These are phyloP conservation scores for Pythium biforme DNA, from an alignment of 352 stramenopile genomes.

Conservation along the genomic window DNA sequence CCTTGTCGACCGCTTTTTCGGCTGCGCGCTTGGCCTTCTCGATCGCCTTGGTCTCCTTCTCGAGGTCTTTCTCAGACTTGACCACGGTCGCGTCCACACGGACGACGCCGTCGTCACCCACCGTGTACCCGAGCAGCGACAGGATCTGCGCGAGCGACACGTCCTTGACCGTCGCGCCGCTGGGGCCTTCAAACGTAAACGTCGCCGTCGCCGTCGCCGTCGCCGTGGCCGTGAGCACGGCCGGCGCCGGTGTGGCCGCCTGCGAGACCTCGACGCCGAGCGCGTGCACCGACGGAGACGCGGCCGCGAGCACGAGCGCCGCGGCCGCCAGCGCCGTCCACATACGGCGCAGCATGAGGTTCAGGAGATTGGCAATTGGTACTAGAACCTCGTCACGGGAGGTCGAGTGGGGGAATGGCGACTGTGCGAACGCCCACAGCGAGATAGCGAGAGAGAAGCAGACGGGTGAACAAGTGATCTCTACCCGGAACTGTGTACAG, in stretches of 20 bases:
- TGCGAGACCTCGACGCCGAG: not conserved
- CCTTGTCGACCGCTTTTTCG: slow-evolving; percentile 16
- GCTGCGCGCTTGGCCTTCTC: slow-evolving; percentile 20
- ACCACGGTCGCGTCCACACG: slow-evolving; percentile 10
- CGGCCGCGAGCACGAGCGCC: not conserved
- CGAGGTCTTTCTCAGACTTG: slow-evolving; percentile 9
- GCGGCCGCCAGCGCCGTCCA: slow-evolving; percentile 6
- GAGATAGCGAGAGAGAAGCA: not conserved
- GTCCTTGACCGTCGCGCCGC: slow-evolving; percentile 7
- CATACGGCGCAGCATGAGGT: slow-evolving; percentile 7
- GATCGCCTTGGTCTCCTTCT: slow-evolving; percentile 16
- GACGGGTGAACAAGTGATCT: not conserved
- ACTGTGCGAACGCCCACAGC: not conserved
- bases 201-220: not conserved
- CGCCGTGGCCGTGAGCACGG: not conserved
- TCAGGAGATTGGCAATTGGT: not conserved
- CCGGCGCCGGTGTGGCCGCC: not conserved
- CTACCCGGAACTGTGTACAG: not conserved
- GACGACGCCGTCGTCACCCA: slow-evolving; percentile 16
- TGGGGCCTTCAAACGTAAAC: slow-evolving; percentile 16
- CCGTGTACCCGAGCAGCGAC: slow-evolving; percentile 18
- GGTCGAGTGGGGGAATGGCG: not conserved
- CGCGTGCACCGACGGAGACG: not conserved
- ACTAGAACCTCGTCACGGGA: not conserved
- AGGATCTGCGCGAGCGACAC: slow-evolving; percentile 23